Percentiles rank a stretch among this genome's conserved stretches.
Conservation (phyloP, 2,329 filamentous ascomycete species). For the Fusarium sacchari region DNA sequence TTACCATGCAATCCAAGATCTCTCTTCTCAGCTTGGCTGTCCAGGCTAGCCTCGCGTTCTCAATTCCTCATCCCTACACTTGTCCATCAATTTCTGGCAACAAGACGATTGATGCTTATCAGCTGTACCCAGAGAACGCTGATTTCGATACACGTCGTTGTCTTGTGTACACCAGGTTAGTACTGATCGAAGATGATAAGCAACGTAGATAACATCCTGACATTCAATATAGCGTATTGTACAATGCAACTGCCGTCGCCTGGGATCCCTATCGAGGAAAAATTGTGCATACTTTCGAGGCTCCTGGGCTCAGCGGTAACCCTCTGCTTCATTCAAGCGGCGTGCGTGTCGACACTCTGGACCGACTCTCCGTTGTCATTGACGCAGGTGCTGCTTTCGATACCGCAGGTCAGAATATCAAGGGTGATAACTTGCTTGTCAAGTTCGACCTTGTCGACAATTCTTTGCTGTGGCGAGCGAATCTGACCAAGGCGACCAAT, state of each 20-base stretch:
- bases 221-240: neutral
- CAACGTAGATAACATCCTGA: too few relatives aligned
- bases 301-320: constrained; percentile 45
- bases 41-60: neutral
- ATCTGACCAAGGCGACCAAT: constrained; percentile 45
- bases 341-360: constrained; percentile 48
- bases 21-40: neutral
- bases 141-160: constrained; percentile 18
- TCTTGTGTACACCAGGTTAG: constrained; percentile 5
- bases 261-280: constrained; percentile 28
- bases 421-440: constrained; percentile 51
- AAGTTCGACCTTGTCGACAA: constrained; percentile 47
- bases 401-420: constrained; percentile 48
- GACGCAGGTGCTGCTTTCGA: constrained; percentile 50
- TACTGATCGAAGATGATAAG: neutral
- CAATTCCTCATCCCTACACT: neutral
- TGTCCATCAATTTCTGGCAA: neutral
- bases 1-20: neutral
- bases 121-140: constrained; percentile 10
- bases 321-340: constrained; percentile 43
- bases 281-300: constrained; percentile 39
- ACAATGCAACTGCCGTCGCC: constrained; percentile 8
- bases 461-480: constrained; percentile 44
- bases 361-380: constrained; percentile 49
- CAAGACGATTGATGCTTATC: neutral